Evolutionary conservation across 2,329 filamentous ascomycete genomes (phyloP), one percentile per base, ranked within the genome.

Genomic region (Blastomyces silverae): DNA sequence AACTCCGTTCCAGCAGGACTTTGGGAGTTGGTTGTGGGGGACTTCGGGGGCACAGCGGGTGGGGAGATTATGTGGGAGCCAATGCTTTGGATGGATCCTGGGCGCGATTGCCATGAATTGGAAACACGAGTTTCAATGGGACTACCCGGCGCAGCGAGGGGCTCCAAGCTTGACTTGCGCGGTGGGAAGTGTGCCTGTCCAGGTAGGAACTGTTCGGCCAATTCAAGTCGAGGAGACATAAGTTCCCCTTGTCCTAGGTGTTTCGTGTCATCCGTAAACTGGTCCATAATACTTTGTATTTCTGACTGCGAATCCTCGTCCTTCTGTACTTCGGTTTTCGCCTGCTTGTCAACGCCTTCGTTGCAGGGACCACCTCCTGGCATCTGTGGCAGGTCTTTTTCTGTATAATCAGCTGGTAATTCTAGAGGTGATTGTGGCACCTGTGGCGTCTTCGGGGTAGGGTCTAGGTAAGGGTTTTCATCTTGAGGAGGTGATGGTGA

Each of bases 211-310:
- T 92, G 91, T 39, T 89, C 89, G n/a, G 91, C 86, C 66, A 93
- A 84, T 75, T 93, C 92, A 55, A 96, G 77, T 39, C 91, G 84
- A 5, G 92, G 92, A 67, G 92, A 96, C 91, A 96, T 96, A 44
- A 61, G 44, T 73, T 95, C 91, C 61, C 93, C 88, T 67, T 85
- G 86, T 5, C 83, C 88, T 1, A 87, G 89, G 0, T 87, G 90
- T 62, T 87, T 66, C 37, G 86, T 86, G 61, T 86, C 86, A 72
- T 90, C 87, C 70, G 89, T 88, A 71, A 97, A 97, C 77, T 97
- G 94, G 67, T 91, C 91, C 91, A 99, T 97, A 75, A 99, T 97
- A 74, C 85, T 96, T 77, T 97, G 91, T 66, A 99, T 97, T 79
- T 99, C 94, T 6, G 89, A 88, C 66, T 86, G 85, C 0, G 90